Conservation (phyloP, 2,329 filamentous ascomycete genomes). For the Aaosphaeria pasadenensis region DNA sequence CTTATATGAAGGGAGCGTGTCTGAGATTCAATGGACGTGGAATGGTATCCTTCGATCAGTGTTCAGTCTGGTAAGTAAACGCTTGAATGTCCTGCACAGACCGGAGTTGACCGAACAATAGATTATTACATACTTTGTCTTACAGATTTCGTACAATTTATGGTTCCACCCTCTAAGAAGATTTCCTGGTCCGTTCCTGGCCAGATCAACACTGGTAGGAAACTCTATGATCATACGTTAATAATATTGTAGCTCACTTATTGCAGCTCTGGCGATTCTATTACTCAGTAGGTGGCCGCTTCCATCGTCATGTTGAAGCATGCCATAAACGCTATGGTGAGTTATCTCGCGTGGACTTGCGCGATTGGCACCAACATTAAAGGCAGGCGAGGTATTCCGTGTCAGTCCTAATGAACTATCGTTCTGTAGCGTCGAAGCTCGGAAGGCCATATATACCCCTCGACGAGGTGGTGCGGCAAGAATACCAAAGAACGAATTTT, state of each 20-base stretch:
- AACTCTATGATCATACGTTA: background rate
- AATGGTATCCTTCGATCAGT: no score
- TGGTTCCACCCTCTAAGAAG: constrained; percentile 1
- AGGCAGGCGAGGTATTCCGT: constrained; percentile 42
- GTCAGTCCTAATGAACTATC: constrained; percentile 47
- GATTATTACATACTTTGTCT: background rate
- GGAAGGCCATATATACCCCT: constrained; percentile 40
- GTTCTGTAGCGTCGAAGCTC: constrained; percentile 38
- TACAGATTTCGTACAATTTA: background rate
- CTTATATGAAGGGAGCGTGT: no score
- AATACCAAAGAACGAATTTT: constrained; percentile 7
- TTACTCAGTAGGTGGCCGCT: background rate
- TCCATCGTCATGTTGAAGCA: background rate
- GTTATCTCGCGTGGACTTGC: background rate
- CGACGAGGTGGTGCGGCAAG: constrained; percentile 5
- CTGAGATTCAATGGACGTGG: no score
- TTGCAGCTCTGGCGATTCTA: background rate
- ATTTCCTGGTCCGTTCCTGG: background rate
- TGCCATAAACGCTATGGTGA: background rate
- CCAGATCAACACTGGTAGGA: background rate
- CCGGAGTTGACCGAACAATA: background rate
- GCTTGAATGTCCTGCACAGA: no score
- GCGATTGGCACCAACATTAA: background rate
- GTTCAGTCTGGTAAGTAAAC: no score
- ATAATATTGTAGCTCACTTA: background rate